Evolutionary conservation across 176 grass and related monocot species (phyloP).

Genomic region (Sorghum bicolor): Sorghum_bicolor_NCBIv3 NC_012870.2:4018001-4018500

Average conservation of each 20-base stretch:
- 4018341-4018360: background rate
- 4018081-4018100: background rate
- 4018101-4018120: background rate
- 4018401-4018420: background rate
- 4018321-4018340: background rate
- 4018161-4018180: background rate
- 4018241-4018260: background rate
- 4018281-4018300: background rate
- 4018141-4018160: background rate
- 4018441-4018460: conserved; percentile 57
- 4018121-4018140: background rate
- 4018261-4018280: background rate
- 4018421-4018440: background rate
- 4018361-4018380: background rate
- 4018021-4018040: background rate
- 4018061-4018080: background rate
- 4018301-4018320: background rate
- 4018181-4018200: background rate
- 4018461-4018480: conserved; percentile 76
- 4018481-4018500: conserved; percentile 56
- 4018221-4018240: background rate
- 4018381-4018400: background rate
- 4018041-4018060: background rate
- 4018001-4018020: background rate
- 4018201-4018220: background rate